Conservation (phyloP, 2,329 filamentous ascomycete species). For the Aspergillus caelatus region DNA sequence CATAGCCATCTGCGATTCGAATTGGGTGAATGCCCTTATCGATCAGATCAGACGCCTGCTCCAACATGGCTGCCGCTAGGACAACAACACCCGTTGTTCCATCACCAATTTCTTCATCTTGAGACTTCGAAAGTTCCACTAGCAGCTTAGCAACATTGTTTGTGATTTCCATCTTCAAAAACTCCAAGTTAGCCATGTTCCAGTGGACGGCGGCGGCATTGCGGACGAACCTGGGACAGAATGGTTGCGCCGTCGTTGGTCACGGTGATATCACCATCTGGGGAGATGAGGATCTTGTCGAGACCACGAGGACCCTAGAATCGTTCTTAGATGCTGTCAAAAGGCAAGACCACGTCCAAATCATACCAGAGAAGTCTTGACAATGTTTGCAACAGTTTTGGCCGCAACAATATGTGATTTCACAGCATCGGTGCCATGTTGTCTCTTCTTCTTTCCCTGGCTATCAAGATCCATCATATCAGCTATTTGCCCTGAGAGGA, state of each 20-base stretch:
- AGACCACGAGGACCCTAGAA: slow-evolving; percentile 81
- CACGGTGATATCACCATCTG: slow-evolving; percentile 97
- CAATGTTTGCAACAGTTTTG: slow-evolving; percentile 92
- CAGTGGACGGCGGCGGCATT: slow-evolving; percentile 2
- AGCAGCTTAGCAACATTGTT: slow-evolving; percentile 98
- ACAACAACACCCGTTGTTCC: slow-evolving; percentile 98
- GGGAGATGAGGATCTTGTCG: slow-evolving; percentile 98
- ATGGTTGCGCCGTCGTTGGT: slow-evolving; percentile 99
- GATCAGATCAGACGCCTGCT: slow-evolving; percentile 96
- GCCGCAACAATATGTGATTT: slow-evolving; percentile 98
- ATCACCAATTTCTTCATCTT: slow-evolving; percentile 98
- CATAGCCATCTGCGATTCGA: slow-evolving; percentile 96
- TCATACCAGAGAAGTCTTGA: slow-evolving; percentile 85
- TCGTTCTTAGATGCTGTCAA: slow-evolving; percentile 17
- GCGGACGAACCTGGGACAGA: slow-evolving; percentile 65
- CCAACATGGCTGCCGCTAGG: slow-evolving; percentile 87
- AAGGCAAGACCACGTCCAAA: neutral
- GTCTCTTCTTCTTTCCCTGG: slow-evolving; percentile 96
- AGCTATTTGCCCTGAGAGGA: slow-evolving; percentile 9
- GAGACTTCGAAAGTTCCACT: slow-evolving; percentile 95
- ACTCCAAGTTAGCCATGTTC: slow-evolving; percentile 19
- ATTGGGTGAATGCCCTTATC: slow-evolving; percentile 99
- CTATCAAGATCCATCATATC: slow-evolving; percentile 48
- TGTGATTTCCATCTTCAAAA: slow-evolving; percentile 85
- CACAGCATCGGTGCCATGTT: slow-evolving; percentile 94